phyloP scores from a whole-genome alignment of 2,329 filamentous ascomycete genomes.

The Chaetomium sp. region DNA sequence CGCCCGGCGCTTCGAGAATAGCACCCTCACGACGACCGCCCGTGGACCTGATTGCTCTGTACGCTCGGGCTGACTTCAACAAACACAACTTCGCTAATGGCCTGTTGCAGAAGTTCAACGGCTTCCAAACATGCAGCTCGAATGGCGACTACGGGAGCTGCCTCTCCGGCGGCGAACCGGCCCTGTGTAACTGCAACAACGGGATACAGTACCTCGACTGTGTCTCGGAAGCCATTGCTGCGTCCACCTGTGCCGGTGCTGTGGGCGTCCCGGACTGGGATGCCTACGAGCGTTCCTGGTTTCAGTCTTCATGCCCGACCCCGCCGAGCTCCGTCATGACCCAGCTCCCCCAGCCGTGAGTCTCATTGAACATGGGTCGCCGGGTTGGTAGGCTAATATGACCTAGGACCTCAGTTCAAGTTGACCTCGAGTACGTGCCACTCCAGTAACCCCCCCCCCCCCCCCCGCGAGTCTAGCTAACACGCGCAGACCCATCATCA shows the following conservation, averaged over 20 bases:
- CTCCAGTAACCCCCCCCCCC: not conserved
- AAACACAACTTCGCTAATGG: not conserved
- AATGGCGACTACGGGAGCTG: constrained; percentile 28
- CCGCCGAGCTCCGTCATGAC: constrained; percentile 28
- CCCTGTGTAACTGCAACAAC: constrained; percentile 28
- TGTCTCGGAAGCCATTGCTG: constrained; percentile 27
- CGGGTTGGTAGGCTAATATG: not conserved
- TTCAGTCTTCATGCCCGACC: constrained; percentile 23
- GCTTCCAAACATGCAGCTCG: constrained; percentile 29
- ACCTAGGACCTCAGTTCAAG: constrained; percentile 22
- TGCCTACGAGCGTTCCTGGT: constrained; percentile 29
- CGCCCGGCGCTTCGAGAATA: constrained; percentile 13
- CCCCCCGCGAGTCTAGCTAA: not conserved
- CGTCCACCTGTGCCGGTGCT: constrained; percentile 25
- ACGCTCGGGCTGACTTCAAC: not conserved
- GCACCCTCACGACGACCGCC: constrained; percentile 10
- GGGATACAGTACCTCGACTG: constrained; percentile 31
- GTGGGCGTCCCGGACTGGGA: constrained; percentile 28
- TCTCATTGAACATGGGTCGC: not conserved
- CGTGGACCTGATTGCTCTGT: constrained; percentile 7
- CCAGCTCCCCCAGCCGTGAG: constrained; percentile 27
- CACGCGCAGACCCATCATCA: constrained; percentile 21
- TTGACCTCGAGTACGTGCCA: constrained; percentile 22
- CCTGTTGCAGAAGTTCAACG: constrained; percentile 25
- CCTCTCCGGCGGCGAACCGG: constrained; percentile 15